Conservation (phyloP, 1,284 basidiomycete species). For the Blastosporella zonata region DNA sequence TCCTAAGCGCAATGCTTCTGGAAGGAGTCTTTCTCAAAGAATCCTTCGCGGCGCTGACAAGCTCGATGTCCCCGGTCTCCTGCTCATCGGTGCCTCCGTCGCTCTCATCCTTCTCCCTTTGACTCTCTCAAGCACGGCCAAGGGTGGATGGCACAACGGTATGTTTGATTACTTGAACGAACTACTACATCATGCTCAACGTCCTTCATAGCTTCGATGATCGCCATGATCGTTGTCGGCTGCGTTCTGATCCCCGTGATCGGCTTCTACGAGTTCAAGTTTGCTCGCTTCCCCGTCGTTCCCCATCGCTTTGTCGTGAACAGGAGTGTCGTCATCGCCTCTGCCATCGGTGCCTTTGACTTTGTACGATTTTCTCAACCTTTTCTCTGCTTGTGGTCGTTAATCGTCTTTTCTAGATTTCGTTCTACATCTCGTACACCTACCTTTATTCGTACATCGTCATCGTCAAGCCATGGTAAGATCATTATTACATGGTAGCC, state of each 20-base stretch:
- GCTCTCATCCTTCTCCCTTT: slow-evolving; percentile 68
- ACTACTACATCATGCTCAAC: background rate
- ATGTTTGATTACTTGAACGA: background rate
- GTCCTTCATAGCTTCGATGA: slow-evolving; percentile 43
- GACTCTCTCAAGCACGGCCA: slow-evolving; percentile 48
- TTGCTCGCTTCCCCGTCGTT: slow-evolving; percentile 51
- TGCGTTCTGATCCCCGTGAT: slow-evolving; percentile 42
- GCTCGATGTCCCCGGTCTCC: slow-evolving; percentile 66
- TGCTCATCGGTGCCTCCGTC: slow-evolving; percentile 60
- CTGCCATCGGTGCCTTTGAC: slow-evolving; percentile 68
- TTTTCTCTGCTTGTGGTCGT: background rate
- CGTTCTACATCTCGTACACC: slow-evolving; percentile 59
- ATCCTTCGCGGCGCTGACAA: slow-evolving; percentile 37
- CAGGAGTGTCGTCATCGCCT: slow-evolving; percentile 56
- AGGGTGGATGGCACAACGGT: slow-evolving; percentile 46
- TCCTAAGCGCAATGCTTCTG: background rate
- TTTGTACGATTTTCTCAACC: slow-evolving; percentile 42
- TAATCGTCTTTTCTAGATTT: slow-evolving; percentile 37
- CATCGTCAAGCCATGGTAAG: slow-evolving; percentile 57
- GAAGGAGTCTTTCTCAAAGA: slow-evolving; percentile 20
- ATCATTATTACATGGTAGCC: background rate
- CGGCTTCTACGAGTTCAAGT: slow-evolving; percentile 46
- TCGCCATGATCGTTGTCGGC: slow-evolving; percentile 54
- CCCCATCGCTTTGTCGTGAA: slow-evolving; percentile 57
- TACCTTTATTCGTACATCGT: slow-evolving; percentile 62